These are phyloP conservation scores for Pichia sp. DNA, from an alignment of 1,139 yeast genomes.

Conservation along the genomic window DNA sequence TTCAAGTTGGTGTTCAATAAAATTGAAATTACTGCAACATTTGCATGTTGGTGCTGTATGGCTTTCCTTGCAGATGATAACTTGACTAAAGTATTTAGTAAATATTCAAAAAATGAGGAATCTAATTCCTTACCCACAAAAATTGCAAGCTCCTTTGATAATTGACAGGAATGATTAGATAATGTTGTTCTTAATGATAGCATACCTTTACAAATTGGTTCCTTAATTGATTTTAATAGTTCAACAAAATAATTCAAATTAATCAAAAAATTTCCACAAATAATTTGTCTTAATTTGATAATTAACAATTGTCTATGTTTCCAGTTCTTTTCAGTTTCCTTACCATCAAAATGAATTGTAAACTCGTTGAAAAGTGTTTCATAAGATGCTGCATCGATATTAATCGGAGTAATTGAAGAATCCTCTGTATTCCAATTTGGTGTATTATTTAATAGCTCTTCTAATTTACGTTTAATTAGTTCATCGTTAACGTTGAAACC, in stretches of 20 bases:
- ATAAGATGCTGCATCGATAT: constrained; percentile 29
- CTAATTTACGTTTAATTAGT: constrained; percentile 4
- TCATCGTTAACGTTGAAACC: neutral
- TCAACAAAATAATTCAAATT: constrained; percentile 5
- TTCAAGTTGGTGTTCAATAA: constrained; percentile 50
- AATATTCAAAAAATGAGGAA: constrained; percentile 47
- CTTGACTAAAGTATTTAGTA: constrained; percentile 52
- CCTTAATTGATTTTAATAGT: constrained; percentile 39
- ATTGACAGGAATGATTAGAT: constrained; percentile 66
- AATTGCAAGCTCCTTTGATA: constrained; percentile 67
- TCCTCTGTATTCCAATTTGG: constrained; percentile 22
- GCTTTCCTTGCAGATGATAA: constrained; percentile 72
- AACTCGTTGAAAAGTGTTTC: constrained; percentile 34
- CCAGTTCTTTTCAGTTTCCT: constrained; percentile 93
- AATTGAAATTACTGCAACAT: constrained; percentile 57
- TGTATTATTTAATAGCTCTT: constrained; percentile 8
- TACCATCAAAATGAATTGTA: constrained; percentile 47
- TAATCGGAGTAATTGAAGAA: constrained; percentile 13
- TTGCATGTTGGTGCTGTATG: constrained; percentile 71
- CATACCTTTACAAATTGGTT: constrained; percentile 63
- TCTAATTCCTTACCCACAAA: constrained; percentile 48
- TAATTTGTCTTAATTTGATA: constrained; percentile 46
- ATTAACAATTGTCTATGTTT: constrained; percentile 58
- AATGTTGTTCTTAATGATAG: constrained; percentile 78
- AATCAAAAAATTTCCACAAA: constrained; percentile 43